Base-by-base conservation (phyloP, 495 filamentous ascomycete species). In the Lichina pygmaea region DNA sequence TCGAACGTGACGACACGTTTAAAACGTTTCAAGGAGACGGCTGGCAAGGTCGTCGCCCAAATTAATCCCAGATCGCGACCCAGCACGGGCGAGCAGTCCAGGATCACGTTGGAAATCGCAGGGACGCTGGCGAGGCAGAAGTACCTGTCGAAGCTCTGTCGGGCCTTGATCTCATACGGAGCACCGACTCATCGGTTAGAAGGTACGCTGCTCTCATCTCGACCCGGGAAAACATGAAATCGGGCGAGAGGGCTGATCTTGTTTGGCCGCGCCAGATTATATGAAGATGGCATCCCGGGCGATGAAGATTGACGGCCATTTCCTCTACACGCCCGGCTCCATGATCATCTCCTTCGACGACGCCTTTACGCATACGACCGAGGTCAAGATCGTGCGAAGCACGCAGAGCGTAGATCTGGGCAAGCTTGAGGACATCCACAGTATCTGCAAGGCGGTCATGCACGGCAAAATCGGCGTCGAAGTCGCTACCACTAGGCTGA, bases 261-360 rank as follows among this genome's bases (percentile, higher is more conserved):
- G 10, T 11, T 39, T 39, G 36, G 10, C 36, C 10, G 11, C 10
- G 11, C 33, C 10, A 58, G 77, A 81, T 52, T 93, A 93, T 54
- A 79, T 95, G 78, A 75, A 68, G 46, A 92, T 86, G 83, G 81
- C 81, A 11, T 76, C 86, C 30, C 71, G 81, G 3, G 81, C 91
- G 6, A 68, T 95, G 41, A 78, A 86, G 57, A 85, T 94, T 42
- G 80, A 93, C 49, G 81, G 76, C 39, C 84, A 92, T 49, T 94
- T 92, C 53, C 60, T 93, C 39, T 94, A 93, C 55, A 75, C 93
- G 17, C 86, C 86, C 2, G 82, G 82, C 15, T 91, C 81, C 53
- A 95, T 94, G 86, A 81, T 95, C 49, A 77, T 93, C 48, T 84
- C 82, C 6, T 94, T 95, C 54, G 86, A 92, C 53, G 86, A 95